These are phyloP conservation scores for Leccinum fibrillosum DNA, from an alignment of 768 basidiomycete genomes.

Conservation along the genomic window DNA sequence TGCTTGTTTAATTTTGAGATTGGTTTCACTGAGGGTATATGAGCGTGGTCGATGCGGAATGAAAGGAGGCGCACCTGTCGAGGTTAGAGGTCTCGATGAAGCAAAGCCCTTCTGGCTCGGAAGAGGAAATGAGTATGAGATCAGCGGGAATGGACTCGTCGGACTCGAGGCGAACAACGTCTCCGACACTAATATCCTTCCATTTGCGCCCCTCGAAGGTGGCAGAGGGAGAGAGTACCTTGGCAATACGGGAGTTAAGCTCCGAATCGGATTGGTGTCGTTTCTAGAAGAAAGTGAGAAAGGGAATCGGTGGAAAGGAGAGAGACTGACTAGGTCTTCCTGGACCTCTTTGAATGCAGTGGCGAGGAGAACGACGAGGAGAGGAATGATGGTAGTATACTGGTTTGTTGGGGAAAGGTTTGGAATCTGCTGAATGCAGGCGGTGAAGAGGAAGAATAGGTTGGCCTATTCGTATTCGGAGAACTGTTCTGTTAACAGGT, in stretches of 20 bases:
- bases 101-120: conserved; percentile 95
- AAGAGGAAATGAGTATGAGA: conserved; percentile 79
- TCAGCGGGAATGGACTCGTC: conserved; percentile 97
- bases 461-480: conserved; percentile 87
- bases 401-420: conserved; percentile 94
- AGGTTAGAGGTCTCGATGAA: conserved; percentile 98
- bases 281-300: conserved; percentile 55
- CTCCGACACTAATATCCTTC: conserved; percentile 88
- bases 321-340: conserved; percentile 68
- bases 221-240: conserved; percentile 63
- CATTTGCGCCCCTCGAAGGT: conserved; percentile 77
- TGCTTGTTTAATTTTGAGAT: conserved; percentile 98
- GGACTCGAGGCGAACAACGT: conserved; percentile 85
- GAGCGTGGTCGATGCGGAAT: not conserved
- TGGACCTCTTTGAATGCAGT: conserved; percentile 95
- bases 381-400: conserved; percentile 93
- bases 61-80: conserved; percentile 68
- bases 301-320: too few species aligned
- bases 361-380: conserved; percentile 83
- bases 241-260: conserved; percentile 78
- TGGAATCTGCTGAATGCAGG: conserved; percentile 96
- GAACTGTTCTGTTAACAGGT: conserved; percentile 75
- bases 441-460: conserved; percentile 97
- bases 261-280: conserved; percentile 94
- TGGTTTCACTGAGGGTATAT: conserved; percentile 70